A percentile compares a stretch with the other conserved stretches of the same genome.
These are phyloP conservation scores for Lodderomyces parapsilosis DNA, from an alignment of 1,139 yeast species.

Conservation along the genomic window DNA sequence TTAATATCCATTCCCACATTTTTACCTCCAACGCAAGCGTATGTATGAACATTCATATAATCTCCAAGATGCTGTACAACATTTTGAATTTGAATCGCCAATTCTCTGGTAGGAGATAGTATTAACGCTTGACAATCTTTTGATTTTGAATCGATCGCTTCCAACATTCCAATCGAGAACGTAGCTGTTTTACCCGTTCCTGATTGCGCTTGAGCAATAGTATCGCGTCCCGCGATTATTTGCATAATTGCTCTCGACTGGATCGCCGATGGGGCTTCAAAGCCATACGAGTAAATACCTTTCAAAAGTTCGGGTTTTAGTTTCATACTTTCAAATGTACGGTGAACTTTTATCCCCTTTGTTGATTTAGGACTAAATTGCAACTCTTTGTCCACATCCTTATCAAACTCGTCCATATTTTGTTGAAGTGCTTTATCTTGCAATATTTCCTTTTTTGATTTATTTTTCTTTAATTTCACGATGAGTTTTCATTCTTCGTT, in stretches of 20 bases:
- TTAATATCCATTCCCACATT: conserved; percentile 79
- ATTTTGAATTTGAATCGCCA: conserved; percentile 84
- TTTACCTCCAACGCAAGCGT: conserved; percentile 94
- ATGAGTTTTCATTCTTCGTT: not conserved
- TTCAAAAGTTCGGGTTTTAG: conserved; percentile 64
- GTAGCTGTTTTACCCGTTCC: conserved; percentile 99
- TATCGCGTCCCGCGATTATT: conserved; percentile 85
- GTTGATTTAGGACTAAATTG: conserved; percentile 56
- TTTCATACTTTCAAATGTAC: conserved; percentile 77
- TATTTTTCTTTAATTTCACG: conserved; percentile 5
- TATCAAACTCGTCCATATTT: conserved; percentile 45
- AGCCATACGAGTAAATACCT: conserved; percentile 90
- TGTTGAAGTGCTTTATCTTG: not conserved
- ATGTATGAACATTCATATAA: conserved; percentile 78
- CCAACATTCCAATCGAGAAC: conserved; percentile 86
- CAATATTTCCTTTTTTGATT: not conserved
- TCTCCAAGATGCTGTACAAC: conserved; percentile 85
- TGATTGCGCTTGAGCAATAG: conserved; percentile 96
- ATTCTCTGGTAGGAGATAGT: conserved; percentile 93
- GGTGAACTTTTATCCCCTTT: conserved; percentile 58
- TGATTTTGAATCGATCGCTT: conserved; percentile 67
- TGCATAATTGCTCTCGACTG: conserved; percentile 94
- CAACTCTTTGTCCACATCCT: conserved; percentile 55
- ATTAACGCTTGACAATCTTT: conserved; percentile 80
- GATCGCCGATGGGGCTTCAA: conserved; percentile 92